Base-by-base conservation (phyloP, 2,329 filamentous ascomycete genomes). In the Penicillium sp. region DNA sequence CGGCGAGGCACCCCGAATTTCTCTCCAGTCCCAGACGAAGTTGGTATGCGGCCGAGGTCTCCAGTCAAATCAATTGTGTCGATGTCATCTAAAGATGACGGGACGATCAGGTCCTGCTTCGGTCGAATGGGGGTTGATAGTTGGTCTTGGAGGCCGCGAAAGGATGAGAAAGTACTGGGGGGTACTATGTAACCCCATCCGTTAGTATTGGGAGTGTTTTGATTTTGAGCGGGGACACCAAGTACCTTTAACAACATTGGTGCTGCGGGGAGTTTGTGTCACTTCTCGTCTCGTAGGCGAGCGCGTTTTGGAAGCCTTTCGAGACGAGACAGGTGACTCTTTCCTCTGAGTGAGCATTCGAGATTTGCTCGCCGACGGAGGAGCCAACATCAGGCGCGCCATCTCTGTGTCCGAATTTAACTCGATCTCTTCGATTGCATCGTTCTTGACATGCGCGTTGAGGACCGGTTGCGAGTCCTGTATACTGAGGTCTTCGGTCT, bases 51-150 rank as follows among this genome's bases (percentile, higher is more conserved):
- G 19, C 76, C 75, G 5, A 72, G 58, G 54, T 79, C 78, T 23
- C 74, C 76, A 3, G 79, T 82, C 56, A 82, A 66, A 66, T 83
- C 81, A 63, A 83, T 77, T 3, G 81, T 76, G 66, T 81, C 79
- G 45, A 83, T 75, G 57, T 75, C 67, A 17, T 75, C 26, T 17
- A 60, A 30, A n/a, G 58, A 68, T 26, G 66, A 63, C 1, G 60
- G 62, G 3, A 65, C 15, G 13, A 69, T 66, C 21, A 67, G 60
- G 26, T 60, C 64, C 3, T 47, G 63, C 21, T 67, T 64, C 46
- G 67, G 50, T 55, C 65, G 66, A n/a, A 63, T 60, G 7, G 70
- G 69, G 4, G 74, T 70, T 9, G 67, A 53, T 29, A 66, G 68
- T 47, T 64, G 52, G 31, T 52, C 63, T 19, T 54, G 49, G 26